phyloP scores from a whole-genome alignment of 2,329 filamentous ascomycete species.

The Sphaceloma murrayae region DNA sequence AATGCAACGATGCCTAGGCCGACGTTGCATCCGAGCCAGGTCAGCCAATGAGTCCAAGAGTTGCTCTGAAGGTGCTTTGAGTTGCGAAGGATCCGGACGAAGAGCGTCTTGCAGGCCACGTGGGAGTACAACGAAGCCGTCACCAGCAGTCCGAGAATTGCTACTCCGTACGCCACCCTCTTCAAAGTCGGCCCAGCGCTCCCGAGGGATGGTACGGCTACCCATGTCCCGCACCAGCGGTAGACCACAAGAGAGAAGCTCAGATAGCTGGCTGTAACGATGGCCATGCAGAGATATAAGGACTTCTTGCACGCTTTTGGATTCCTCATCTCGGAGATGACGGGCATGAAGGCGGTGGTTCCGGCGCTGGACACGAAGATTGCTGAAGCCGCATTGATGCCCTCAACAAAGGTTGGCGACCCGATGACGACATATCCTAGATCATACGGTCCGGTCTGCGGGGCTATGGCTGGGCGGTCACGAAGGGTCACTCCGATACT shows the following conservation, averaged over 20 bases:
- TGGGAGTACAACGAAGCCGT: constrained; percentile 23
- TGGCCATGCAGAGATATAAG: constrained; percentile 49
- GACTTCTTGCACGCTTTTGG: constrained; percentile 53
- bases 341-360: constrained; percentile 52
- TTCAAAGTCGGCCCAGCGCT: constrained; percentile 50
- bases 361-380: constrained; percentile 53
- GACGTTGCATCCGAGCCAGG: constrained; percentile 42
- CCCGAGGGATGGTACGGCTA: constrained; percentile 54
- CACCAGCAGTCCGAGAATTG: constrained; percentile 46
- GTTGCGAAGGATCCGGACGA: constrained; percentile 46
- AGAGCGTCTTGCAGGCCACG: constrained; percentile 47
- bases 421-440: constrained; percentile 50
- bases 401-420: constrained; percentile 48
- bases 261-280: constrained; percentile 49
- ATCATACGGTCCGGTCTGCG: constrained; percentile 49
- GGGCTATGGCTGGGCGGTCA: constrained; percentile 51
- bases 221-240: constrained; percentile 52
- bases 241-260: constrained; percentile 53
- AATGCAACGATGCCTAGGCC: constrained; percentile 38
- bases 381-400: constrained; percentile 48
- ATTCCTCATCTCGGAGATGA: constrained; percentile 55
- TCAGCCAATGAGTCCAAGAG: constrained; percentile 42
- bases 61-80: constrained; percentile 44
- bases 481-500: constrained; percentile 41
- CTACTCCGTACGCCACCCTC: constrained; percentile 53